phyloP scores from a whole-genome alignment of 148 eudicot species.

The Silene uniflora region DNA sequence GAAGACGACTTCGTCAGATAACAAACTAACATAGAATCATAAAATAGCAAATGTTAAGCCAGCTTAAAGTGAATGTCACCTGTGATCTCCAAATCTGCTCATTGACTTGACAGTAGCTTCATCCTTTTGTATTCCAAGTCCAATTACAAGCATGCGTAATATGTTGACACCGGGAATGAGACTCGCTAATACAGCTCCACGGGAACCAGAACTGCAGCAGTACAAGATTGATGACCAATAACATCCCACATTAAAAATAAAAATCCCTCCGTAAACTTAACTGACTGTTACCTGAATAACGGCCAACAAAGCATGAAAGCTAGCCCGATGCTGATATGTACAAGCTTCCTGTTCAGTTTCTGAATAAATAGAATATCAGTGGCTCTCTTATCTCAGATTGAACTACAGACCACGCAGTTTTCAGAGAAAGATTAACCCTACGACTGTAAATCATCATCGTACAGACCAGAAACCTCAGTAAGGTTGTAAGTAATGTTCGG shows the following conservation, averaged over 20 bases:
- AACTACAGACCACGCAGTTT: not conserved
- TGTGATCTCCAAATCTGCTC: slow-evolving; percentile 76
- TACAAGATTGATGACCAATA: slow-evolving; percentile 5
- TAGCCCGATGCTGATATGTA: slow-evolving; percentile 73
- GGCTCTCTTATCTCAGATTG: not conserved
- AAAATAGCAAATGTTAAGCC: not conserved
- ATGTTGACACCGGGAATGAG: slow-evolving; percentile 70
- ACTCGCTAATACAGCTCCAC: slow-evolving; percentile 70
- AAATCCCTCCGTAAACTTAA: not conserved
- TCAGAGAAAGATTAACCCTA: not conserved
- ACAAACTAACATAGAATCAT: not conserved
- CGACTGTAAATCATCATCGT: not conserved
- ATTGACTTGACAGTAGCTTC: slow-evolving; percentile 82
- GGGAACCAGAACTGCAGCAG: slow-evolving; percentile 54
- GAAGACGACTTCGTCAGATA: not conserved
- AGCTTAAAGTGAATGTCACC: slow-evolving; percentile 28
- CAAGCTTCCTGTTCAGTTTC: slow-evolving; percentile 92
- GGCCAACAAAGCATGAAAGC: slow-evolving; percentile 99
- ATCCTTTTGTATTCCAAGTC: slow-evolving; percentile 75
- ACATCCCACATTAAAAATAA: not conserved
- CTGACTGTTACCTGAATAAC: slow-evolving; percentile 62
- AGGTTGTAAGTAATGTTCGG: not conserved
- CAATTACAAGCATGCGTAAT: slow-evolving; percentile 68
- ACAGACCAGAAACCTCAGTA: not conserved
- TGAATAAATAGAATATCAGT: slow-evolving; percentile 19